Evolutionary conservation across 139 green algal genomes (phyloP).

Genomic region (Tetraselmis chui): DNA sequence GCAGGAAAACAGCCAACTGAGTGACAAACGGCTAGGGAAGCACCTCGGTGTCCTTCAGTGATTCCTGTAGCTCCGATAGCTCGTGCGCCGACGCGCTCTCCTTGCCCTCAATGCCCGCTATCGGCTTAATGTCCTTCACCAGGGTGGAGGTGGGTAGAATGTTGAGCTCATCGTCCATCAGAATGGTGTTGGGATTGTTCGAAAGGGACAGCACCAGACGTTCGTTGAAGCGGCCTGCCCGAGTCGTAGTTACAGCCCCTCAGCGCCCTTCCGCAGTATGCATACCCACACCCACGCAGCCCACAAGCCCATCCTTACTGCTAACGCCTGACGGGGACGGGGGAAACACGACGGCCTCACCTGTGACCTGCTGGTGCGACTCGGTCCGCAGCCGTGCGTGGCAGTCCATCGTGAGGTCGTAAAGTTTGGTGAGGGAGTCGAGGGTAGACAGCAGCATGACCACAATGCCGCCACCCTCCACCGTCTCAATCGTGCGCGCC

Average conservation of each 20-base stretch:
- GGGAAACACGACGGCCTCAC: too few species aligned
- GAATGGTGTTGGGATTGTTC: conserved; percentile 65
- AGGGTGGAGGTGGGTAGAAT: conserved; percentile 86
- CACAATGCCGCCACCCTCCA: conserved; percentile 92
- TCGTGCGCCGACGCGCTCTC: conserved; percentile 47
- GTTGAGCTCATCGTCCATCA: conserved; percentile 99
- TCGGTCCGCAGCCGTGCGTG: conserved; percentile 88
- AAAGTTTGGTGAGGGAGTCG: conserved; percentile 83
- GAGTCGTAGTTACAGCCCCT: background rate
- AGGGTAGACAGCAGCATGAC: conserved; percentile 88
- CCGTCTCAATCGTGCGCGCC: conserved; percentile 93
- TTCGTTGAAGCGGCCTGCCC: conserved; percentile 92
- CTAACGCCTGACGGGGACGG: too few species aligned
- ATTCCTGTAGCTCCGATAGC: conserved; percentile 73
- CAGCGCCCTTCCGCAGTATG: background rate
- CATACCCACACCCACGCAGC: too few species aligned
- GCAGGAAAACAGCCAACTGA: background rate
- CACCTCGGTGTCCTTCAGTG: conserved; percentile 69
- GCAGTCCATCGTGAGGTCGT: conserved; percentile 95
- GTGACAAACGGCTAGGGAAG: background rate
- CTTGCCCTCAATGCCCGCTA: conserved; percentile 45
- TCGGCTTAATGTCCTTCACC: conserved; percentile 56
- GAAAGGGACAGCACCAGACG: conserved; percentile 91
- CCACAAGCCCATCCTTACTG: too few species aligned
- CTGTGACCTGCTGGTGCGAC: conserved; percentile 70